phyloP scores from a whole-genome alignment of 176 grass and related monocot genomes.

The Stipa capillata region DNA sequence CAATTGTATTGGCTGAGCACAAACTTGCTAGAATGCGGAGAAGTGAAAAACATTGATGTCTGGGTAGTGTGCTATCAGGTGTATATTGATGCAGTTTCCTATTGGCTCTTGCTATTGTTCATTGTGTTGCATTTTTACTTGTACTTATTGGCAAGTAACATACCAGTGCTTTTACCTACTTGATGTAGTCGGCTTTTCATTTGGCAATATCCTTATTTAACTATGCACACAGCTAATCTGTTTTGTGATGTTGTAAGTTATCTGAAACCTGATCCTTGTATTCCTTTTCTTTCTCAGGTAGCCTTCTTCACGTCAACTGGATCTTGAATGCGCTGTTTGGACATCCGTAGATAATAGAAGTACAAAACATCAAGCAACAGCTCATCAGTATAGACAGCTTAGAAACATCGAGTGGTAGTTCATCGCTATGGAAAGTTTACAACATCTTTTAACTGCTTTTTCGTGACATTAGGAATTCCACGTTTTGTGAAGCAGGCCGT shows the following conservation, averaged over 20 bases:
- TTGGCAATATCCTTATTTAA: neutral
- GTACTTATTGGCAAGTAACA: neutral
- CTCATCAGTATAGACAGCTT: neutral
- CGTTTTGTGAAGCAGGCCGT: neutral
- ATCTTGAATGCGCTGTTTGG: conserved; percentile 1
- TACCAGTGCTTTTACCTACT: neutral
- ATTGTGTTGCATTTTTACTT: neutral
- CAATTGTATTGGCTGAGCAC: neutral
- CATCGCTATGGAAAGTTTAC: neutral
- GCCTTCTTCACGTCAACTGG: neutral
- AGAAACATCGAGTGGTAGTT: conserved; percentile 1
- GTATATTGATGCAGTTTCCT: neutral
- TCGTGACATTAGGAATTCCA: neutral
- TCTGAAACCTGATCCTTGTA: neutral
- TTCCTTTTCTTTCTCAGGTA: neutral
- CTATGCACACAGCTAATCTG: neutral
- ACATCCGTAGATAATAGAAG: conserved; percentile 3
- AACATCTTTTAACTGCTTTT: neutral
- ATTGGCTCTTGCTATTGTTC: neutral
- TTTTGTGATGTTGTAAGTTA: neutral
- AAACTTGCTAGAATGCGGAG: neutral
- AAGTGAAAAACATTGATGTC: neutral
- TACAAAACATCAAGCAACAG: neutral
- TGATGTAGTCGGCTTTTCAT: neutral
- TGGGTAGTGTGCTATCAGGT: neutral